These are phyloP conservation scores for Yamagishiella unicocca DNA, from an alignment of 139 green algal genomes.

Conservation along the genomic window DNA sequence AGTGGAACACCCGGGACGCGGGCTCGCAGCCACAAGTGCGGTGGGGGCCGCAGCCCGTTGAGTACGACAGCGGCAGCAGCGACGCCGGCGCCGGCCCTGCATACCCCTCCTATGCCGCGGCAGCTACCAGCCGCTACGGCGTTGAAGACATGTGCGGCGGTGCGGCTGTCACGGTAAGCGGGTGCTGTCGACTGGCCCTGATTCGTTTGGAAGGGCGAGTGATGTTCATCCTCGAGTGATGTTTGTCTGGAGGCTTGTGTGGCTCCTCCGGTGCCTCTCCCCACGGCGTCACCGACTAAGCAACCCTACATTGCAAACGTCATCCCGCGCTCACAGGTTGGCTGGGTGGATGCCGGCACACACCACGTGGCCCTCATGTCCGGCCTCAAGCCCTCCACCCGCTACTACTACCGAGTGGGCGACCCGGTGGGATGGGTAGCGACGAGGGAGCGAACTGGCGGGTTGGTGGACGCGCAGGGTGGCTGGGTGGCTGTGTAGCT, in stretches of 20 bases:
- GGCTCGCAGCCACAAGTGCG: conserved; percentile 47
- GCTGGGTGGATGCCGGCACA: conserved; percentile 72
- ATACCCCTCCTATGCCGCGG: conserved; percentile 19
- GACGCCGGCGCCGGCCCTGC: background rate
- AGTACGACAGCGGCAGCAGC: conserved; percentile 5
- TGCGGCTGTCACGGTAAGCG: conserved; percentile 53
- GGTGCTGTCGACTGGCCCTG: too few relatives aligned
- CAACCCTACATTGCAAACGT: too few relatives aligned
- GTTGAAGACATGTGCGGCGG: conserved; percentile 71
- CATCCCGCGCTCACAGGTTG: conserved; percentile 35
- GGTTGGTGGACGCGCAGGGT: too few relatives aligned
- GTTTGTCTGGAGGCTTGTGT: too few relatives aligned
- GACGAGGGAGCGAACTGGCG: too few relatives aligned
- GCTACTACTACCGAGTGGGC: conserved; percentile 78
- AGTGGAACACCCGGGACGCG: conserved; percentile 70
- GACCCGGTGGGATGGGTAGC: conserved; percentile 70
- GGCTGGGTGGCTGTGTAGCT: too few relatives aligned
- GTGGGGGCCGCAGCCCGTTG: conserved; percentile 56
- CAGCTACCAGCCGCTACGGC: conserved; percentile 62
- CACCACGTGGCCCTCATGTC: conserved; percentile 70
- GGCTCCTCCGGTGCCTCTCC: too few relatives aligned
- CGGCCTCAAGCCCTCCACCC: conserved; percentile 60
- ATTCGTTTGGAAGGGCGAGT: too few relatives aligned
- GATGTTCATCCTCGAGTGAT: too few relatives aligned
- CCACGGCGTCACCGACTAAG: too few relatives aligned